These are phyloP conservation scores for Raphanus raphanistrum DNA, from an alignment of 345 rosid genomes.

Conservation along the genomic window DNA sequence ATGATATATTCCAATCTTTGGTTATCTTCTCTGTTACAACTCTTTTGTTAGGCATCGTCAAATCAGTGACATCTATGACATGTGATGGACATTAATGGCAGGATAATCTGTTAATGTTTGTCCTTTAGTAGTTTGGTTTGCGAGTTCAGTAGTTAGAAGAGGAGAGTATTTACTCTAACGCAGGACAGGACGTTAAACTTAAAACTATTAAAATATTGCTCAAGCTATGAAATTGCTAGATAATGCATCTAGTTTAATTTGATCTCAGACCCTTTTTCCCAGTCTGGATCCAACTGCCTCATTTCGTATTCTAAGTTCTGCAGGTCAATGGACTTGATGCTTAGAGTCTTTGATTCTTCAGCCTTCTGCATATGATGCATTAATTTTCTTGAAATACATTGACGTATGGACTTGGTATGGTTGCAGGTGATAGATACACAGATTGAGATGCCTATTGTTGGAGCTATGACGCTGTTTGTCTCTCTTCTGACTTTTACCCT, in stretches of 20 bases:
- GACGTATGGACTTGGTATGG: slow-evolving; percentile 19
- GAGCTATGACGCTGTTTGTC: slow-evolving; percentile 78
- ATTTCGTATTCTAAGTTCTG: slow-evolving; percentile 4
- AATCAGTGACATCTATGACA: neutral
- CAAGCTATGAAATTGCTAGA: slow-evolving; percentile 6
- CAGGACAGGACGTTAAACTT: neutral
- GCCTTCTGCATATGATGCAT: neutral
- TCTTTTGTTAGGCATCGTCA: slow-evolving; percentile 4
- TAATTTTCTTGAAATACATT: slow-evolving; percentile 11
- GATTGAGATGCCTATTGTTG: slow-evolving; percentile 81
- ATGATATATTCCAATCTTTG: slow-evolving; percentile 1
- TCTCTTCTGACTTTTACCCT: slow-evolving; percentile 94
- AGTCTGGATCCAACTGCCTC: neutral
- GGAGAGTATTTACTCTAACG: neutral
- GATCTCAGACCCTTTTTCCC: neutral
- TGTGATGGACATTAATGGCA: neutral
- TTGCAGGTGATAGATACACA: slow-evolving; percentile 84
- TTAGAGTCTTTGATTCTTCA: slow-evolving; percentile 1
- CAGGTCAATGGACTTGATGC: neutral
- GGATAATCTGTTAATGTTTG: neutral
- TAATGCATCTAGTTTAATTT: slow-evolving; percentile 1
- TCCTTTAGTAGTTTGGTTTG: slow-evolving; percentile 3
- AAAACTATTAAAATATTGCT: neutral
- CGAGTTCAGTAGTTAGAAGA: neutral
- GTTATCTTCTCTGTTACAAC: neutral